Evolutionary conservation across 2,329 filamentous ascomycete genomes (phyloP), one percentile per base, ranked within the genome.

Genomic region (Lachnellula hyalina): DNA sequence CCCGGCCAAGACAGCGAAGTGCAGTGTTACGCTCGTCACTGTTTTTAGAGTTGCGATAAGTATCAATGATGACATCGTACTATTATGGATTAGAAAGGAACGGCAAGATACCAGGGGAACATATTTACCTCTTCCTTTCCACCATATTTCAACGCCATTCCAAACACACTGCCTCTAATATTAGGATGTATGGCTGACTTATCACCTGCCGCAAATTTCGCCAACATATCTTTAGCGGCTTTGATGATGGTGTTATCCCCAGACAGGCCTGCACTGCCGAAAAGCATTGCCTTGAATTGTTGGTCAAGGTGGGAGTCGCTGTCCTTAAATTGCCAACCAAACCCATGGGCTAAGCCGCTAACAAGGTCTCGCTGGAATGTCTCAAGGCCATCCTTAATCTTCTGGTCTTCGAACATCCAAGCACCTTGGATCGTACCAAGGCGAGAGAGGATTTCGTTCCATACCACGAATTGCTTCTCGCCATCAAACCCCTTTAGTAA

Each of bases 231-330:
- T 73, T 91, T 87, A 7, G 91, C 87, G 7, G 90, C 90, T 49
- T 84, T 79, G 67, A 93, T 83, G 58, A 96, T 83, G 62, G 81
- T 77, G 65, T 91, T 77, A 66, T 97, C 93, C 35, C 90, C 91
- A 46, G 85, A 81, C 62, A 90, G 77, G 55, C 92, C 93, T 49
- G 93, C 90, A 63, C 80, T 83, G 58, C 89, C 88, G 69, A 97
- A 97, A 70, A 96, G 81, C 69, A 96, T 82, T 14, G 85, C 85
- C 78, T 97, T 97, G 80, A 96, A 95, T 70, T 96, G 92, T 72
- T 96, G 91, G 70, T 92, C 80, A 62, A 96, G 86, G 69, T 96
- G 92, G 49, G 88, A 90, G 65, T 97, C 93, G 3, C 80, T 80
- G 25, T 92, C 87, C 28, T 83, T 86, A 73, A 97, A 96, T 14